phyloP scores from a whole-genome alignment of 345 rosid genomes.

The Lumnitzera racemosa region DNA sequence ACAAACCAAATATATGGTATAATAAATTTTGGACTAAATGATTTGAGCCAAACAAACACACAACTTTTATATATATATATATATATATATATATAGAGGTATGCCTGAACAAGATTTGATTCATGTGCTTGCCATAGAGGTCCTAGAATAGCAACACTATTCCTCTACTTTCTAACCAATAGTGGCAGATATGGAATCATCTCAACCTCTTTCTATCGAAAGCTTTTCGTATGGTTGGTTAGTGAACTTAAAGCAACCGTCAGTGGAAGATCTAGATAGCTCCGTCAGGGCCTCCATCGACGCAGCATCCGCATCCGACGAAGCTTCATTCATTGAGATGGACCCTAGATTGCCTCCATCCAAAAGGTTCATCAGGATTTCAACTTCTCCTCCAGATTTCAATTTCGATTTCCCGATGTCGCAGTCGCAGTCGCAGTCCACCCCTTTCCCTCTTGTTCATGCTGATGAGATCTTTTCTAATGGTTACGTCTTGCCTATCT shows the following conservation, averaged over 20 bases:
- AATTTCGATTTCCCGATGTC: slow-evolving; percentile 68
- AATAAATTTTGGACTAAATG: too few species aligned
- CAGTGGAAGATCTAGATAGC: slow-evolving; percentile 41
- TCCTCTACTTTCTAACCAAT: not conserved
- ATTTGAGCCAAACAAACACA: slow-evolving; percentile 47
- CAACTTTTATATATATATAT: slow-evolving; percentile 19
- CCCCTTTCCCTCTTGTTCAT: slow-evolving; percentile 42
- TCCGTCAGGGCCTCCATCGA: slow-evolving; percentile 47
- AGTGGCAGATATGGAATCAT: slow-evolving; percentile 45
- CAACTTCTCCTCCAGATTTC: slow-evolving; percentile 50
- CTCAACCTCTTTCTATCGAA: slow-evolving; percentile 81
- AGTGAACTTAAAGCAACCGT: slow-evolving; percentile 54
- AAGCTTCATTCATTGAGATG: slow-evolving; percentile 88
- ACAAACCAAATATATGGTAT: too few species aligned
- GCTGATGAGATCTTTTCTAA: slow-evolving; percentile 84
- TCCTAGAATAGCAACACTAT: not conserved
- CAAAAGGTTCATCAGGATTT: slow-evolving; percentile 57
- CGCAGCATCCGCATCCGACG: slow-evolving; percentile 32
- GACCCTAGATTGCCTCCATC: slow-evolving; percentile 93
- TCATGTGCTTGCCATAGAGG: slow-evolving; percentile 2
- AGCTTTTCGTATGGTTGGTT: slow-evolving; percentile 93
- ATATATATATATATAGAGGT: slow-evolving; percentile 14
- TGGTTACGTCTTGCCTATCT: slow-evolving; percentile 67
- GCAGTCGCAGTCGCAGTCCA: slow-evolving; percentile 29
- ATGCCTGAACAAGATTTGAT: not conserved